These are phyloP conservation scores for Xylaria sp. DNA, from an alignment of 2,329 filamentous ascomycete genomes.

Conservation along the genomic window DNA sequence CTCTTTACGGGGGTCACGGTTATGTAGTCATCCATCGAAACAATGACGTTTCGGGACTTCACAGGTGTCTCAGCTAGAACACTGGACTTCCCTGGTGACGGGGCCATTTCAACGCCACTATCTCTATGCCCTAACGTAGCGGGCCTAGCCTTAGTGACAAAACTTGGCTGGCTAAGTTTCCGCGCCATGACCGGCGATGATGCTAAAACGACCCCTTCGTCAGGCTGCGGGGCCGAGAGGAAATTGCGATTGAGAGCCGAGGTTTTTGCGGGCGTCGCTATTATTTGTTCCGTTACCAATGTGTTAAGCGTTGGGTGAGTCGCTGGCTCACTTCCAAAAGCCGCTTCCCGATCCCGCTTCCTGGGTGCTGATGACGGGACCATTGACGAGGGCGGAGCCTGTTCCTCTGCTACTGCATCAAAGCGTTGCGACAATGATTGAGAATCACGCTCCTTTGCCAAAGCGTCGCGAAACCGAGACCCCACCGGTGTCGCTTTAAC, in stretches of 20 bases:
- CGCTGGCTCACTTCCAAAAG: slow-evolving; percentile 50
- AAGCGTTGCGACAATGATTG: slow-evolving; percentile 43
- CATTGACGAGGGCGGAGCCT: slow-evolving; percentile 52
- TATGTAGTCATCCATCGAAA: slow-evolving; percentile 42
- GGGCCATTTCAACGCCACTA: slow-evolving; percentile 49
- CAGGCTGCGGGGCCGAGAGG: slow-evolving; percentile 40
- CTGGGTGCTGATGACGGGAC: slow-evolving; percentile 56
- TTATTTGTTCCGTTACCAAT: slow-evolving; percentile 33
- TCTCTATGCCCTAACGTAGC: slow-evolving; percentile 41
- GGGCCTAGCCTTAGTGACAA: slow-evolving; percentile 34
- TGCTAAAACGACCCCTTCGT: slow-evolving; percentile 46
- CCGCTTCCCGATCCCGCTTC: slow-evolving; percentile 49
- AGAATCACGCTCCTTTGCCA: slow-evolving; percentile 46
- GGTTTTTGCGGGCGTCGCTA: slow-evolving; percentile 44
- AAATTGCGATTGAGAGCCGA: slow-evolving; percentile 37
- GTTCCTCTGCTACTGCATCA: slow-evolving; percentile 34
- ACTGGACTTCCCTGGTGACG: slow-evolving; percentile 41
- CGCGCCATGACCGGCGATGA: slow-evolving; percentile 48
- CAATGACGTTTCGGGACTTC: slow-evolving; percentile 42
- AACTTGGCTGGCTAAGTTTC: slow-evolving; percentile 40
- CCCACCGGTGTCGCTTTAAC: slow-evolving; percentile 69
- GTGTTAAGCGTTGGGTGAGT: slow-evolving; percentile 45
- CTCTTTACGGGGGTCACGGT: slow-evolving; percentile 44
- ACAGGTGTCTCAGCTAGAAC: slow-evolving; percentile 53
- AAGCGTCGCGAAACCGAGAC: slow-evolving; percentile 64